Percentiles rank a stretch among this genome's conserved stretches.
phyloP scores from a whole-genome alignment of 192 early-diverging fungal species.

The Backusella liffmaniae region DNA sequence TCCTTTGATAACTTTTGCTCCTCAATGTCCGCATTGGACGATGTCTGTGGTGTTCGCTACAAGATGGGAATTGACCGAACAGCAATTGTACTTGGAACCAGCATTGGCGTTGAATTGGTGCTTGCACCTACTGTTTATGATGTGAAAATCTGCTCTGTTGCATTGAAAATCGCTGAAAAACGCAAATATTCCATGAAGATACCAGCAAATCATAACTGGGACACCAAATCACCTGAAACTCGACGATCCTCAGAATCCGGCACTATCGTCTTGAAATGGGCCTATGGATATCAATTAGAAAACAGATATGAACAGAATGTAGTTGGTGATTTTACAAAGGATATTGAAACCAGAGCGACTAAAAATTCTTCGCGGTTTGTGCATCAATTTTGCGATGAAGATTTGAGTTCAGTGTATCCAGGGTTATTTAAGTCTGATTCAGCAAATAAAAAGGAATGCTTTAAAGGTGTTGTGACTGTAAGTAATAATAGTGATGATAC shows the following conservation, averaged over 20 bases:
- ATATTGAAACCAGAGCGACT: background rate
- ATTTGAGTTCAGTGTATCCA: background rate
- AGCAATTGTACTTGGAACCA: conserved; percentile 27
- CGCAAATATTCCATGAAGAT: conserved; percentile 19
- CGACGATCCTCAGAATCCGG: background rate
- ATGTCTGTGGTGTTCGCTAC: conserved; percentile 14
- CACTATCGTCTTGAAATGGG: conserved; percentile 29
- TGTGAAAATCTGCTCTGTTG: background rate
- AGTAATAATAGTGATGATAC: background rate
- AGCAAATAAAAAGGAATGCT: background rate
- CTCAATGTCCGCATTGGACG: background rate
- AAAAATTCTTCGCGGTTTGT: background rate
- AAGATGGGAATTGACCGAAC: conserved; percentile 16
- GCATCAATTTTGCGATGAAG: background rate
- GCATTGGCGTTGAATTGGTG: conserved; percentile 20
- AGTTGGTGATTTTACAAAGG: background rate
- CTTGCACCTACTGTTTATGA: conserved; percentile 10
- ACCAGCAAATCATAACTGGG: conserved; percentile 1
- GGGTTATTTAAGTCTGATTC: background rate
- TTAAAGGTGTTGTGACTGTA: background rate
- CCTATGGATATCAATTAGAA: conserved; percentile 15
- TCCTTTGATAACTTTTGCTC: conserved; percentile 1
- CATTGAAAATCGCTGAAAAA: background rate
- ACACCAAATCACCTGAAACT: background rate
- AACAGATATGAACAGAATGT: background rate